Conservation (phyloP, 257 asterid species). For the Leptodermis oblonga region DNA sequence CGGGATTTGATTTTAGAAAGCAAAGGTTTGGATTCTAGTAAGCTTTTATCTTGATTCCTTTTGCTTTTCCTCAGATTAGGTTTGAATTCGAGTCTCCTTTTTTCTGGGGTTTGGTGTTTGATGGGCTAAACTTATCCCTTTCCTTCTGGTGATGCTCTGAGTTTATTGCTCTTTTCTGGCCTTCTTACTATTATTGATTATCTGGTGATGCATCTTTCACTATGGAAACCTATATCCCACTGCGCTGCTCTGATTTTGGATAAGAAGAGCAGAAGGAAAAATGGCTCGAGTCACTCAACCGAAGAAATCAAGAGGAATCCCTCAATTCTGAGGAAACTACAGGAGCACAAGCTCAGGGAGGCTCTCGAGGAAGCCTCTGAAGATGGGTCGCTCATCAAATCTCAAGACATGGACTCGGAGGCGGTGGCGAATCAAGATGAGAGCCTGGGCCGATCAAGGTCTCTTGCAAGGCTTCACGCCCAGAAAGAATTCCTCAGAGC, state of each 20-base stretch:
- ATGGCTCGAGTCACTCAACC: slow-evolving; percentile 51
- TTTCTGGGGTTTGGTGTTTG: slow-evolving; percentile 41
- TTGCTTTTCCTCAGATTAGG: slow-evolving; percentile 49
- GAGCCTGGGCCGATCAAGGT: slow-evolving; percentile 77
- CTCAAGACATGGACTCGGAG: slow-evolving; percentile 76
- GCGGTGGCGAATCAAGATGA: slow-evolving; percentile 60
- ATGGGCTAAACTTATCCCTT: slow-evolving; percentile 45
- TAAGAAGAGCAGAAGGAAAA: slow-evolving; percentile 83
- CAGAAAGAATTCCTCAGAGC: slow-evolving; percentile 93
- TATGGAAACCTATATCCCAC: slow-evolving; percentile 97
- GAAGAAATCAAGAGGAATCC: slow-evolving; percentile 69
- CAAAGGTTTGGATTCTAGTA: slow-evolving; percentile 61
- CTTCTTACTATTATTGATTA: slow-evolving; percentile 28
- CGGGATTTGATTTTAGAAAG: slow-evolving; percentile 53
- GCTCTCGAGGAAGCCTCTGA: slow-evolving; percentile 99
- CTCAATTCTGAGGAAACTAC: slow-evolving; percentile 63
- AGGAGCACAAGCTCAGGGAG: slow-evolving; percentile 83
- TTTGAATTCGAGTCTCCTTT: slow-evolving; percentile 37
- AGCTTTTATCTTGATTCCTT: slow-evolving; percentile 59
- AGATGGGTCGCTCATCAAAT: slow-evolving; percentile 80
- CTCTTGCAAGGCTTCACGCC: slow-evolving; percentile 84
- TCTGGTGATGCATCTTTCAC: slow-evolving; percentile 75
- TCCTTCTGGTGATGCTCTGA: slow-evolving; percentile 27
- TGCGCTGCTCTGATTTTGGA: slow-evolving; percentile 91
- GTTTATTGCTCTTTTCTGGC: slow-evolving; percentile 24